Evolutionary conservation across 2,329 filamentous ascomycete species (phyloP).

Genomic region (Colletotrichum sansevieriae): DNA sequence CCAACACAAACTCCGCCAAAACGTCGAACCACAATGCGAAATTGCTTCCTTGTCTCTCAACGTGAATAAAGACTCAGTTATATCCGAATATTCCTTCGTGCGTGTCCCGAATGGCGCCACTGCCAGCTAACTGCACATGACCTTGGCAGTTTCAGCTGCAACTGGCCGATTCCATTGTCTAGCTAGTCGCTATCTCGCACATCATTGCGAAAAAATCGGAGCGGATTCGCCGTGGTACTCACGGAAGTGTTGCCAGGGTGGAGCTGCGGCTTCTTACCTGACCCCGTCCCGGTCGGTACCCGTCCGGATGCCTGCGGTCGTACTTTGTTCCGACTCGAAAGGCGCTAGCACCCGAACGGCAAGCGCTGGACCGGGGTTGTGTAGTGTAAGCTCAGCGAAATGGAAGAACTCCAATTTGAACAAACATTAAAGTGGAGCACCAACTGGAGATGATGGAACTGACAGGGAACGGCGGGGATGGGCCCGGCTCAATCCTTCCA

Average conservation of each 20-base stretch:
- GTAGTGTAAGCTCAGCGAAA: constrained; percentile 2
- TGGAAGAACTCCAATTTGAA: constrained; percentile 15
- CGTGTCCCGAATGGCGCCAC: no score
- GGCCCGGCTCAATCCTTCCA: constrained; percentile 8
- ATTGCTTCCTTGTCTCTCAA: no score
- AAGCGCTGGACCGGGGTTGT: constrained; percentile 8
- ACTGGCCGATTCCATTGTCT: no score
- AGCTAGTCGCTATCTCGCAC: no score
- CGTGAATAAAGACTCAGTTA: no score
- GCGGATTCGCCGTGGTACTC: no score
- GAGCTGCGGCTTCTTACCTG: no score
- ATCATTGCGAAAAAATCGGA: background rate
- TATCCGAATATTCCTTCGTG: no score
- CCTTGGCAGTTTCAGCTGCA: no score
- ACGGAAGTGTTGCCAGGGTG: background rate
- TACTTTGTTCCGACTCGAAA: constrained; percentile 13
- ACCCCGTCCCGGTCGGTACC: background rate
- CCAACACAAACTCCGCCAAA: no score
- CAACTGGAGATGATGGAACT: constrained; percentile 5
- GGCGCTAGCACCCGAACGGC: constrained; percentile 16
- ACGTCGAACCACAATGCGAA: no score
- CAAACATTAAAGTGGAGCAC: constrained; percentile 9
- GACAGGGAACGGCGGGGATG: constrained; percentile 14
- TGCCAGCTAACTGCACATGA: no score
- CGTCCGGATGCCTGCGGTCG: background rate